These are phyloP conservation scores for Pholiota molesta DNA, from an alignment of 768 basidiomycete species.

Conservation along the genomic window DNA sequence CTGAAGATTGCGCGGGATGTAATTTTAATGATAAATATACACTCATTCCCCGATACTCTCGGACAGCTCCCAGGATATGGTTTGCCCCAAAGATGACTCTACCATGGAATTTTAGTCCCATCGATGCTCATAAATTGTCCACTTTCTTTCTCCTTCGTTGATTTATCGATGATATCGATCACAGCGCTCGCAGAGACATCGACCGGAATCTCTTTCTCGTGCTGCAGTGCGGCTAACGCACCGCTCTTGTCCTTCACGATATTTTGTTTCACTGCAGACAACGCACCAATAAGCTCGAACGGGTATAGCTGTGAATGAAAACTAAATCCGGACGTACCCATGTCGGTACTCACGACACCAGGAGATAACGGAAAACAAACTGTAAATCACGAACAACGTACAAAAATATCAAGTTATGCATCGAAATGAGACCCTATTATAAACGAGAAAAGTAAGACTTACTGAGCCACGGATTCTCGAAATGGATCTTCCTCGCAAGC, in stretches of 20 bases:
- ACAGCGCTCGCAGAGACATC: neutral
- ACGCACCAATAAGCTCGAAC: too few species aligned
- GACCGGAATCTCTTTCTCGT: neutral
- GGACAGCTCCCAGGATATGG: neutral
- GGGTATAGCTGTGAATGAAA: too few species aligned
- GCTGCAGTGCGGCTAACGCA: neutral
- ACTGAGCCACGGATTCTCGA: slow-evolving; percentile 1
- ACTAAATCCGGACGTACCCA: neutral
- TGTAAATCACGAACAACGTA: neutral
- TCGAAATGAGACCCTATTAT: neutral
- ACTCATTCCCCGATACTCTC: too few species aligned
- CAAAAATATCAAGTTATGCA: neutral
- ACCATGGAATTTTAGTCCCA: neutral
- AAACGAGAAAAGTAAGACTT: neutral
- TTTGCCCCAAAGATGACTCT: neutral
- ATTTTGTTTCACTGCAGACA: neutral
- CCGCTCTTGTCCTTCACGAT: neutral
- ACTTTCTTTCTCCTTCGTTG: neutral
- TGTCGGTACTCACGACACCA: neutral
- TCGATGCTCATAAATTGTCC: neutral
- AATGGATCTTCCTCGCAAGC: neutral
- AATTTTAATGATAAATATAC: too few species aligned
- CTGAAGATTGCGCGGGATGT: too few species aligned
- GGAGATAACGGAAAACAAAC: slow-evolving; percentile 1
- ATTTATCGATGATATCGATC: neutral